Conservation (phyloP, 176 grass and related monocot species). For the Phoenix roebelenii region DNA sequence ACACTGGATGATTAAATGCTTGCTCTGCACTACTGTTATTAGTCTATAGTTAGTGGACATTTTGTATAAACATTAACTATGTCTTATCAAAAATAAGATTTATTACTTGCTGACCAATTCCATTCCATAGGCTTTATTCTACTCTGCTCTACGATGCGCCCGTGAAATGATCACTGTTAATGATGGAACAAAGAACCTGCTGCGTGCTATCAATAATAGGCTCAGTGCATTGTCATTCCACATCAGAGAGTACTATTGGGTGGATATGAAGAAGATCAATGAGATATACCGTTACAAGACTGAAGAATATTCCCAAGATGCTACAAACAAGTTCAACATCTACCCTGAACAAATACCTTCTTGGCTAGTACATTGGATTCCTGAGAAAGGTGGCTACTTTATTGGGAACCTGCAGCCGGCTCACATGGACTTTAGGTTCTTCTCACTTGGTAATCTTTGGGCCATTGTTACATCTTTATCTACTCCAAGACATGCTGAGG, state of each 20-base stretch:
- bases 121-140: conserved; percentile 58
- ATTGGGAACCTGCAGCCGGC: conserved; percentile 81
- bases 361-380: conserved; percentile 83
- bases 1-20: too few species aligned
- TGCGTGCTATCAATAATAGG: conserved; percentile 67
- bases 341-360: conserved; percentile 80
- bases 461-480: conserved; percentile 66
- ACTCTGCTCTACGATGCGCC: conserved; percentile 63
- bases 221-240: conserved; percentile 81
- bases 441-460: conserved; percentile 76
- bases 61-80: too few species aligned
- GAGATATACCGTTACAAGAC: conserved; percentile 87
- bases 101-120: conserved; percentile 7
- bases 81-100: too few species aligned
- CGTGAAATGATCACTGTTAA: conserved; percentile 62
- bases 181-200: conserved; percentile 48
- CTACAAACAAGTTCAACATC: conserved; percentile 86
- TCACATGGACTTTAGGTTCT: conserved; percentile 90
- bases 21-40: too few species aligned
- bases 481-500: conserved; percentile 70
- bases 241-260: conserved; percentile 79
- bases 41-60: neutral
- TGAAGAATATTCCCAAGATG: conserved; percentile 81
- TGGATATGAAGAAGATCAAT: conserved; percentile 82
- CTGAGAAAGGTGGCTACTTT: conserved; percentile 72